Evolutionary conservation across 305 asterid genomes (phyloP), one percentile per base, ranked within the genome.

Genomic region (Solanum hybrid): DNA sequence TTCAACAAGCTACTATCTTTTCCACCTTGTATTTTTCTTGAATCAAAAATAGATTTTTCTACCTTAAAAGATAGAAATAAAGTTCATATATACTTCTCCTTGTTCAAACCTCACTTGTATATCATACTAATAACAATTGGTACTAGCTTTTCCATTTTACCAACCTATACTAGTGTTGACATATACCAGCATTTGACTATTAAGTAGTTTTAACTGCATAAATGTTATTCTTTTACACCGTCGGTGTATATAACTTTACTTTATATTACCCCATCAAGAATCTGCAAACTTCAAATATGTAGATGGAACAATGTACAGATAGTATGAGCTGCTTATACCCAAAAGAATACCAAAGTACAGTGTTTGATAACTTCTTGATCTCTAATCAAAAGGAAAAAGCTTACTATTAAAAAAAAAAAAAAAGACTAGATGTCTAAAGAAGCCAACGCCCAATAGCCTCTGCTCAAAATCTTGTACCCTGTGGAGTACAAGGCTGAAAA

Each of bases 321-420:
- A 51, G 31, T 84, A 14, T 42, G 79, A 77, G 38, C 82, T 38
- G 46, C 34, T 84, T 31, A 85, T 87, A 78, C 89, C 91, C 85
- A 35, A 77, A 86, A 31, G 34, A 37, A 79, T 31, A 84, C 87
- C 73, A 29, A 82, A 84, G 73, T 17, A 29, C 42, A 84, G 42
- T 51, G 16, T 22, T 29, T 10, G 60, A 86, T 79, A n/a, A 36
- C 73, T 42, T 84, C 6, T 78, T 64, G 60, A 86, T 66, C 64
- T 36, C 56, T 34, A 26, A 77, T 79, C 17, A 3, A 60, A 60
- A 77, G 82, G 29, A 88, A 77, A 56, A 64, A 29, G 9, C 42
- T 51, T 14, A 26, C 87, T 51, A 84, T 42, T n/a, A 29, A 29
- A 29, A 5, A 60, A 29, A 9, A 56, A 17, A 27, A 27, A 9